A percentile compares a stretch with the other conserved stretches of the same genome.
Evolutionary conservation across 2,329 filamentous ascomycete species (phyloP).

Genomic region (Nigrograna mackinnonii): DNA sequence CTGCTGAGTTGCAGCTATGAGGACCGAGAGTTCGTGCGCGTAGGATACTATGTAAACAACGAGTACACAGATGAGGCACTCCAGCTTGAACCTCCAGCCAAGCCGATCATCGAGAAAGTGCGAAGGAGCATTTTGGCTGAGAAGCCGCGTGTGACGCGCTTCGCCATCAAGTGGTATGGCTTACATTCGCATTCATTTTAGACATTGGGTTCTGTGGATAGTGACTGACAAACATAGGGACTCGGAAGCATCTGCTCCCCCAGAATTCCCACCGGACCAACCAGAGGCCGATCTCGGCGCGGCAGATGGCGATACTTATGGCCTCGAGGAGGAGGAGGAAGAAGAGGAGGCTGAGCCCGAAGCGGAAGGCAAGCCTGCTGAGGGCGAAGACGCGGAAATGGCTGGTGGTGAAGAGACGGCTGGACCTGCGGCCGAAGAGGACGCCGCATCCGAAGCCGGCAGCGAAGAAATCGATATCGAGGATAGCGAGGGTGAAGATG

Average conservation of each 20-base stretch:
- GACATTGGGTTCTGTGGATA: too few relatives aligned
- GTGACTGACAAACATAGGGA: constrained; percentile 66
- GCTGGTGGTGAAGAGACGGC: constrained; percentile 65
- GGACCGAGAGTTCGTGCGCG: constrained; percentile 92
- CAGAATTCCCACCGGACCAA: constrained; percentile 96
- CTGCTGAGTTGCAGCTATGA: constrained; percentile 97
- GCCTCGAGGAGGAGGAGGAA: constrained; percentile 84
- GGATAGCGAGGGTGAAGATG: constrained; percentile 72
- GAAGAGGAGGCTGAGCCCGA: constrained; percentile 64
- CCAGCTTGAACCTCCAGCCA: constrained; percentile 83
- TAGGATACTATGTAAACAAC: constrained; percentile 99
- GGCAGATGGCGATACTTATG: constrained; percentile 85
- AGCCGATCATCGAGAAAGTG: constrained; percentile 91
- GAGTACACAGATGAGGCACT: constrained; percentile 95
- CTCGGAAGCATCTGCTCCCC: constrained; percentile 92
- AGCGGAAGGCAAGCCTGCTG: constrained; percentile 51
- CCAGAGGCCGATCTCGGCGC: constrained; percentile 87
- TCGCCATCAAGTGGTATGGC: constrained; percentile 95
- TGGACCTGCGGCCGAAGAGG: constrained; percentile 61
- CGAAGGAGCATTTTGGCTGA: constrained; percentile 90
- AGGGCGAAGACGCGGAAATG: constrained; percentile 75
- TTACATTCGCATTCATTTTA: too few relatives aligned
- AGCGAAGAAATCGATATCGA: constrained; percentile 81
- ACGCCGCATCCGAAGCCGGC: constrained; percentile 71
- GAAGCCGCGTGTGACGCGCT: constrained; percentile 95